These are phyloP conservation scores for Perilla frutescens DNA, from an alignment of 257 asterid genomes.

Conservation along the genomic window DNA sequence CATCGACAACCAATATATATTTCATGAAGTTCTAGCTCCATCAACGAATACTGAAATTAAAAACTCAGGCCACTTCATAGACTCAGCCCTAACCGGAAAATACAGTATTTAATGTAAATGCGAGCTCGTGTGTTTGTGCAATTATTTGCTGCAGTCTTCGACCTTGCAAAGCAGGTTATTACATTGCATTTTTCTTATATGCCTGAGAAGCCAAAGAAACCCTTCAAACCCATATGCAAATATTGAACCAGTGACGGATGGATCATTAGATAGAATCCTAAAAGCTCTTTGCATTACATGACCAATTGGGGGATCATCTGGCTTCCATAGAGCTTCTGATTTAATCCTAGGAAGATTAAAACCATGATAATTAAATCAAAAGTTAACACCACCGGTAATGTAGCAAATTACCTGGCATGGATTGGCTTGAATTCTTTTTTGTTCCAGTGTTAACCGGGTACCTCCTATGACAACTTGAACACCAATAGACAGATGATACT, in stretches of 20 bases:
- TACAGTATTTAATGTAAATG: background rate
- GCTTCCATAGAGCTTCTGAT: constrained; percentile 6
- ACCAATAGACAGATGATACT: constrained; percentile 90
- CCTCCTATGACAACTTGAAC: constrained; percentile 99
- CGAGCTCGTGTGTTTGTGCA: background rate
- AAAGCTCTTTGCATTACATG: background rate
- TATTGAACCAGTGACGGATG: background rate
- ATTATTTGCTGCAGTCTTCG: background rate
- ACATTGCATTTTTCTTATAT: background rate
- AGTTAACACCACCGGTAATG: background rate
- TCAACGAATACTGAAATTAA: background rate
- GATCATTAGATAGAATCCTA: background rate
- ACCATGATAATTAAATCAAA: constrained; percentile 10
- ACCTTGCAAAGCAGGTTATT: background rate
- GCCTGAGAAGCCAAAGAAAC: background rate
- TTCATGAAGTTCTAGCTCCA: background rate
- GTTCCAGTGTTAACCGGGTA: constrained; percentile 83
- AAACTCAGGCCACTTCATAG: background rate
- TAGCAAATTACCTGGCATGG: constrained; percentile 75
- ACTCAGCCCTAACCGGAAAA: background rate
- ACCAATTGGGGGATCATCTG: background rate
- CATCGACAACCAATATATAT: background rate
- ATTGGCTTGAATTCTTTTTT: constrained; percentile 92
- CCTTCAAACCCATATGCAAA: background rate
- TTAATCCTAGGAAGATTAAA: background rate